Evolutionary conservation across 1,284 basidiomycete genomes (phyloP).

Genomic region (Abortiporus biennis): DNA sequence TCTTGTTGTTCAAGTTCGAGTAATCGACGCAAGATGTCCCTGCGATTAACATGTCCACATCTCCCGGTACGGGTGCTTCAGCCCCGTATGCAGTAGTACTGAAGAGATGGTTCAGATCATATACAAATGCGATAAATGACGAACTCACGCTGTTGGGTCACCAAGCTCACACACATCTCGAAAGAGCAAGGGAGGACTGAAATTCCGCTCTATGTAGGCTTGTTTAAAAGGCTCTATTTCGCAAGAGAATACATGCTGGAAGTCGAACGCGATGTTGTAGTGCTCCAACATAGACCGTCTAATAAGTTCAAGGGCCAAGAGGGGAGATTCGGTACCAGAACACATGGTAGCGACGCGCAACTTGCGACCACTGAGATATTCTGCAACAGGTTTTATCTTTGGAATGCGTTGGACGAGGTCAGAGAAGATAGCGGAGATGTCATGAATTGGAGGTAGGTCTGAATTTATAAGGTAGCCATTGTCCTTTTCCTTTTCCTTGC

Average conservation of each 20-base stretch:
- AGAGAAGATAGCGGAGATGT: slow-evolving; percentile 80
- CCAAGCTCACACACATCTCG: slow-evolving; percentile 93
- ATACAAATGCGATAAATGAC: not conserved
- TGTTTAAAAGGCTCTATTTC: slow-evolving; percentile 99
- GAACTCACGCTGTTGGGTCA: slow-evolving; percentile 62
- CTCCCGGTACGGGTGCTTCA: slow-evolving; percentile 79
- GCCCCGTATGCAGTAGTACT: slow-evolving; percentile 92
- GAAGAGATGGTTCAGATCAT: not conserved
- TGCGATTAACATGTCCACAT: slow-evolving; percentile 87
- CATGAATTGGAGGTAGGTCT: slow-evolving; percentile 79
- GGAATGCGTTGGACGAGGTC: slow-evolving; percentile 77
- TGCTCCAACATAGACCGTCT: slow-evolving; percentile 70
- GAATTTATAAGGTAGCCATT: no score
- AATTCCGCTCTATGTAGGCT: slow-evolving; percentile 96
- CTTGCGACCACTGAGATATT: slow-evolving; percentile 74
- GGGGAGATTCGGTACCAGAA: slow-evolving; percentile 92
- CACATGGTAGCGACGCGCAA: slow-evolving; percentile 97
- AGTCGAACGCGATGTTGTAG: slow-evolving; percentile 57
- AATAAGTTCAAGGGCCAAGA: slow-evolving; percentile 86
- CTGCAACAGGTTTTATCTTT: slow-evolving; percentile 61
- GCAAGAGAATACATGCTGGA: slow-evolving; percentile 95
- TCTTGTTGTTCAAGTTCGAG: slow-evolving; percentile 90
- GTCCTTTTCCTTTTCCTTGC: no score
- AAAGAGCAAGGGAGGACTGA: slow-evolving; percentile 86
- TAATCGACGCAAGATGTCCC: slow-evolving; percentile 97